Base-by-base conservation (phyloP, 495 filamentous ascomycete species). In the Extremus antarcticus region DNA sequence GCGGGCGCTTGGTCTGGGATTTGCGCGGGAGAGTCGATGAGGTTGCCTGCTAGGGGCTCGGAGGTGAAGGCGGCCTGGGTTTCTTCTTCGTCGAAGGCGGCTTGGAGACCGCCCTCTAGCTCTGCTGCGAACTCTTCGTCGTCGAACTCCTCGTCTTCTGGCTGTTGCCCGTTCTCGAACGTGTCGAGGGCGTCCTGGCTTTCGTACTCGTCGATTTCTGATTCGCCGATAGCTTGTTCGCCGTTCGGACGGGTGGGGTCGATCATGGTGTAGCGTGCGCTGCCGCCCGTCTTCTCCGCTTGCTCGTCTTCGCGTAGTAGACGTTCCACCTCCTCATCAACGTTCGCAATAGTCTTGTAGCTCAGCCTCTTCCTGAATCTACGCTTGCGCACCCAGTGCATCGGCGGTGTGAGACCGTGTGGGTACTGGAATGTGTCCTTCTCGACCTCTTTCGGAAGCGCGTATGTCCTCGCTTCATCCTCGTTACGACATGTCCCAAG, bases 361-460 rank as follows among this genome's bases (percentile, higher is more conserved):
- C 81, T 88, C 25, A 94, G 73, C 0, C 89, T 80, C 59, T 87
- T 87, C 45, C 90, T 74, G 66, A 99, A 99, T 3, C 94, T 79
- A 11, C 88, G 82, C 64, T 87, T 89, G 16, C 88, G 74, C 8
- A 85, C 89, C 68, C 83, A 87, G 52, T 87, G 82, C 79, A 99
- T 86, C 0, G 92, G 92, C 8, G 92, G 87, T 2, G 92, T 92
- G 2, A 99, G 71, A 45, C 92, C 92, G 68, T 97, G 92, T 4
- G 92, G 85, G 72, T 88, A 97, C 63, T 89, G 85, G 51, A 82
- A 76, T 1, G 78, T 77, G 52, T 76, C 75, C 20, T 74, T 70
- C 43, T 82, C 72, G 38, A 95, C 73, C 20, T 84, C 80, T 8
- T 69, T 64, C 15, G 90, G 90, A 10, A 92, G 69, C 0, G 78